A percentile compares a stretch with the other conserved stretches of the same genome.
Evolutionary conservation across 345 rosid species (phyloP).

Genomic region (Eucalyptus victrix): DNA sequence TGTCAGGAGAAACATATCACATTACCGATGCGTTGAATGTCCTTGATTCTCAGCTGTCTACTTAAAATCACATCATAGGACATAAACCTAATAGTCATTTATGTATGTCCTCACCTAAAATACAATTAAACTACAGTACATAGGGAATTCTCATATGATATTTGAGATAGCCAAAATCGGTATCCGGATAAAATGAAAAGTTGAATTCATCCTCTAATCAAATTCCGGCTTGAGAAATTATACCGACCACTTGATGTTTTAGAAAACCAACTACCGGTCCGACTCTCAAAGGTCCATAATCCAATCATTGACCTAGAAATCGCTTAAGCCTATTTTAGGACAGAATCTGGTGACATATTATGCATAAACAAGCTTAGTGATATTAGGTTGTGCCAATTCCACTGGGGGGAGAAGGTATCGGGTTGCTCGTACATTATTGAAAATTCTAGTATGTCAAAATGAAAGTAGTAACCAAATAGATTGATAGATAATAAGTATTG

Average conservation of each 20-base stretch:
- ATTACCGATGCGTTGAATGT: neutral
- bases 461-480: neutral
- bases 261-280: neutral
- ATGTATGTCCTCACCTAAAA: neutral
- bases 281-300: neutral
- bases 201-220: neutral
- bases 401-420: neutral
- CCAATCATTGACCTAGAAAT: neutral
- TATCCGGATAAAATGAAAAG: neutral
- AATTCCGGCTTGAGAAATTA: neutral
- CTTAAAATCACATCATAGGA: neutral
- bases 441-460: neutral
- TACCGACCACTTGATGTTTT: neutral
- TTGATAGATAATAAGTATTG: neutral
- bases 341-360: neutral
- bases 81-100: neutral
- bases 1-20: neutral
- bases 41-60: neutral
- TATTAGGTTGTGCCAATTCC: neutral
- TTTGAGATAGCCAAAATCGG: neutral
- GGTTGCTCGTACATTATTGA: neutral
- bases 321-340: neutral
- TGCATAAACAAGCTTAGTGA: neutral
- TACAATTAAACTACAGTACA: neutral
- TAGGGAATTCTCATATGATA: neutral